Base-by-base conservation (phyloP, 1,284 basidiomycete genomes). In the Fomitopsis betulina region DNA sequence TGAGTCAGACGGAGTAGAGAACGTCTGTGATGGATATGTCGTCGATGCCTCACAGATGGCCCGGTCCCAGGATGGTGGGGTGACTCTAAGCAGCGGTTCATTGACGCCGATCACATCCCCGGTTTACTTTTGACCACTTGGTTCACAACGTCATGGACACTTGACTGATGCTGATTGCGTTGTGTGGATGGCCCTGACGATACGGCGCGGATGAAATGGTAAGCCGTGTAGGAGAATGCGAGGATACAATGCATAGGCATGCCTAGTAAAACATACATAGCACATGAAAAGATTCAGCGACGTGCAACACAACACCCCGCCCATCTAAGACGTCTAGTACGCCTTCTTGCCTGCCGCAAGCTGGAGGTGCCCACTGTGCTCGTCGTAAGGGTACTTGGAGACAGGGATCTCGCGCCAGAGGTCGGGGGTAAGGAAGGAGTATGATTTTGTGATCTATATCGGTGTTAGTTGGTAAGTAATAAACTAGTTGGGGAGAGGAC, bases 361-460 rank as follows among this genome's bases (percentile, higher is more conserved):
- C 75, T 92, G 91, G 63, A 98, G 82, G 76, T 96, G 93, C 56
- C 85, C 89, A 69, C 91, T 93, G 84, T 93, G 89, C 80, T 96
- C 94, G 75, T 97, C 96, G 80, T 91, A 96, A 32, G 94, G 94
- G 69, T 91, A 84, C 75, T 89, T 90, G 64, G 91, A 91, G 45
- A 92, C 81, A 51, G 94, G 88, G 75, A 98, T 97, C 73, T 97
- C 91, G 71, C 88, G 86, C 96, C 96, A 99, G 71, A 99, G 85
- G 78, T 98, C 95, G 64, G 97, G 96, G 53, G 96, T 98, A 66
- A 98, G 89, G 91, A 97, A 95, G 53, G 89, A 78, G 77, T 98
- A 99, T 65, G 96, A 98, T 87, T 95, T 95, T 68, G 96, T 93
- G 76, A 99, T 94, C 91, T 93, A 63, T 6, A 54, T 19, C 55